Percentiles rank a stretch among this genome's conserved stretches.
These are phyloP conservation scores for Nitzschia inconspicua DNA, from an alignment of 108 stramenopile species.

Conservation along the genomic window DNA sequence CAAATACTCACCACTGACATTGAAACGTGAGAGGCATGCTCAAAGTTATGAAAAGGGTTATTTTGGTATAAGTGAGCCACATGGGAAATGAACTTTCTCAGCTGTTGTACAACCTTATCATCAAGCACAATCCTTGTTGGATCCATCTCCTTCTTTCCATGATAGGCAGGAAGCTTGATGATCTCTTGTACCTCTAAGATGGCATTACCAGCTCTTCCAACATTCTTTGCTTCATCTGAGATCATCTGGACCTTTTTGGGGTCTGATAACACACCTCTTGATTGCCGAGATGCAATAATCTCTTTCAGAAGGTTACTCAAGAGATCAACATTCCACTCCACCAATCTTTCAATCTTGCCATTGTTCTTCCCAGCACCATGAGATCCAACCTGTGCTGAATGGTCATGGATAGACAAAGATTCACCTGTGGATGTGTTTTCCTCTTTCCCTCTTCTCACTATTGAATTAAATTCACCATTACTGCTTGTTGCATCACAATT, in stretches of 20 bases:
- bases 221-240: not conserved
- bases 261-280: not conserved
- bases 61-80: not conserved
- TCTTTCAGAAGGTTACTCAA: not conserved
- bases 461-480: not conserved
- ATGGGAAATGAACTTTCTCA: not conserved
- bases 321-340: constrained; percentile 17
- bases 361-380: too few species aligned
- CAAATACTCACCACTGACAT: not conserved
- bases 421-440: too few species aligned
- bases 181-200: constrained; percentile 4
- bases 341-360: constrained; percentile 5
- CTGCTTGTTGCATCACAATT: not conserved
- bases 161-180: not conserved
- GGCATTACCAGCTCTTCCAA: too few species aligned
- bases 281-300: not conserved
- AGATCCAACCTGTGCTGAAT: too few species aligned
- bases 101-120: not conserved
- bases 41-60: constrained; percentile 8
- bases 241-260: not conserved
- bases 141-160: too few species aligned
- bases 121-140: constrained; percentile 1
- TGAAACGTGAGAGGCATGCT: too few species aligned
- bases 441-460: too few species aligned
- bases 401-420: too few species aligned